Evolutionary conservation across 768 basidiomycete genomes (phyloP).

Genomic region (Lactarius psammicola): DNA sequence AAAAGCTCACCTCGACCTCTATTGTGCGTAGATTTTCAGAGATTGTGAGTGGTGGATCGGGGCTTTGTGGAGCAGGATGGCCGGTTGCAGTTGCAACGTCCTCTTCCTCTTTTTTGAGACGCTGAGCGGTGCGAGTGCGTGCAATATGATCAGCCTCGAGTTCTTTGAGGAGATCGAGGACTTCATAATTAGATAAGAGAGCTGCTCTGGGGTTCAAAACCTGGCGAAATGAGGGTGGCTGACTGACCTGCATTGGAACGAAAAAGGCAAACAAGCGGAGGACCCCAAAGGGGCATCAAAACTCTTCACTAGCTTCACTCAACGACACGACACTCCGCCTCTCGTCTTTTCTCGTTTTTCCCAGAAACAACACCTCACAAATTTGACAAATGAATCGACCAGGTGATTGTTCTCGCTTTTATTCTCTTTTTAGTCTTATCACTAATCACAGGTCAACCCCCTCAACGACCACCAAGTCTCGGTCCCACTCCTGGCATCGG

Average conservation of each 20-base stretch:
- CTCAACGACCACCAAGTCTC: constrained; percentile 76
- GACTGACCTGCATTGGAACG: not conserved
- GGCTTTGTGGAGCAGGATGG: constrained; percentile 32
- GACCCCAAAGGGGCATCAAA: constrained; percentile 17
- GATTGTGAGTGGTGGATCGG: constrained; percentile 49
- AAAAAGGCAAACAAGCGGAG: constrained; percentile 17
- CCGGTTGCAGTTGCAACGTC: constrained; percentile 37
- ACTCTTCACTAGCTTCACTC: not conserved
- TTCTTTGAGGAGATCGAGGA: constrained; percentile 70
- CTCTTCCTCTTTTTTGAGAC: constrained; percentile 78
- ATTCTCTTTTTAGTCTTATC: constrained; percentile 12
- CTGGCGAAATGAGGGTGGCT: no score
- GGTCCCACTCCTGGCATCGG: constrained; percentile 61
- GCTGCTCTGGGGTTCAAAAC: constrained; percentile 57
- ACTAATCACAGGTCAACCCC: constrained; percentile 62
- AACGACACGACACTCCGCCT: not conserved
- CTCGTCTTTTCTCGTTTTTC: constrained; percentile 1
- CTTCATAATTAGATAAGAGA: constrained; percentile 89
- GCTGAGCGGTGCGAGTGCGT: constrained; percentile 64
- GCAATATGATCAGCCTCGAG: constrained; percentile 73
- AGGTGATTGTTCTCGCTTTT: constrained; percentile 31
- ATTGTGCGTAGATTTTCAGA: constrained; percentile 82
- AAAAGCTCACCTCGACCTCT: constrained; percentile 70
- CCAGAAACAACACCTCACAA: not conserved
- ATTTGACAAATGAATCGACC: constrained; percentile 37